Evolutionary conservation across 192 early-diverging fungal genomes (phyloP), one percentile per base, ranked within the genome.

Genomic region (Chytriomyces sp.): DNA sequence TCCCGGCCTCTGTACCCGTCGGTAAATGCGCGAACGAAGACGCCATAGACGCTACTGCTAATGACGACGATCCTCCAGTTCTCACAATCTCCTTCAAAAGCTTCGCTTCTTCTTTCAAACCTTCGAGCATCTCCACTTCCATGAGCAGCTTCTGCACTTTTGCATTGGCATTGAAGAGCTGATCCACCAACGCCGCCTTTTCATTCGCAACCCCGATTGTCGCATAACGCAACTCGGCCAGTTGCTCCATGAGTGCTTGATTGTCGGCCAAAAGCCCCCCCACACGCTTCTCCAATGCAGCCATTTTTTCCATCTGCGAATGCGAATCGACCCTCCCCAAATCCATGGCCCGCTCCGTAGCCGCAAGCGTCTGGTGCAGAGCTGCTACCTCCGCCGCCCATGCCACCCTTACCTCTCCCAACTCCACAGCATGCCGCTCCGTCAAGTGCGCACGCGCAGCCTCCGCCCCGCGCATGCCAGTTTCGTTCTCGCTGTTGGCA

Each of bases 51-150:
- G 22, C 14, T 14, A 1, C 22, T n/a, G 44, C 44, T n/a, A 49
- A 14, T n/a, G 44, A n/a, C 17, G 44, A 22, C 14, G 44, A n/a
- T 1, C 44, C 44, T 26, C 52, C 36, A 22, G 7, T 53, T 34
- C 49, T 28, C 2, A 68, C n/a, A 31, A 68, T 6, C 19, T 68
- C 65, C 52, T 56, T 68, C 52, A 56, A 22, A 44, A 68, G 7
- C 17, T 19, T 19, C 2, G 65, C 34, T 28, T 68, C 52, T n/a
- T 53, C 65, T 39, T 30, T 56, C 52, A 68, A 22, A 6, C 17
- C 52, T 22, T 56, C 52, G 14, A 68, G 54, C 32, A 22, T 56
- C 17, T 55, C 26, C 1, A 68, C 52, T 30, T 68, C 52, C 8
- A 37, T 19, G 26, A 10, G 5, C 34, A 68, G 54, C 55, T 53